Evolutionary conservation across 176 grass and related monocot species (phyloP), one percentile per base, ranked within the genome.

Genomic region (Aegilops bicornis): DNA sequence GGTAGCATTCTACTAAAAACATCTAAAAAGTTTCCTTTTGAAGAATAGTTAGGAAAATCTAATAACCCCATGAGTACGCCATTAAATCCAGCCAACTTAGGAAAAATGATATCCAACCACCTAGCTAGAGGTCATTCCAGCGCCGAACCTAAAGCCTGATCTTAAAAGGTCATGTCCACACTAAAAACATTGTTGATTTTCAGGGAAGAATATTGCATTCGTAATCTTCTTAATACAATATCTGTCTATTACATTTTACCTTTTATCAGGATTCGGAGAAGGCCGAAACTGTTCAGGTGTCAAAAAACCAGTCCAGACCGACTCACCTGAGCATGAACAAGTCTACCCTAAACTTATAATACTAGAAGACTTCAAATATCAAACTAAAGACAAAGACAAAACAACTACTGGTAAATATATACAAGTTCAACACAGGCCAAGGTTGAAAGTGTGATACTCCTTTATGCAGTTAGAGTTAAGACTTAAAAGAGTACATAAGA

Each of bases 341-440:
- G 54, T 62, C 54, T 79, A 61, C 77, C 56, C 77, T 80, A 80
- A 64, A 80, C 15, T 80, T 42, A 43, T 9, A 27, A 64, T 79
- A 40, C 59, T 36, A 43, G 60, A 64, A 63, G 8, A 64, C 14
- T 50, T 88, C 45, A 85, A 58, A 15, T 85, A 76, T 37, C 77
- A 68, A 81, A 69, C 20, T 52, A 83, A 80, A 74, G 39, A 86
- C 31, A 74, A 86, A 39, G 31, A 22, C 1, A 76, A 29, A 75
- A 27, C 40, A 62, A 52, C 72, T 52, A 48, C 47, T 48, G 15
- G 5, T 52, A 76, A 82, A 83, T 43, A 48, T 47, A 70, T 37
- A 77, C 33, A 77, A 86, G 4, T 77, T 77, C 58, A 35, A 79
- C 71, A n/a, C 36, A 81, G 82, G 17, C 4, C 30, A 77, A 50